These are phyloP conservation scores for Exophiala oligosperma DNA, from an alignment of 2,329 filamentous ascomycete species.

Conservation along the genomic window DNA sequence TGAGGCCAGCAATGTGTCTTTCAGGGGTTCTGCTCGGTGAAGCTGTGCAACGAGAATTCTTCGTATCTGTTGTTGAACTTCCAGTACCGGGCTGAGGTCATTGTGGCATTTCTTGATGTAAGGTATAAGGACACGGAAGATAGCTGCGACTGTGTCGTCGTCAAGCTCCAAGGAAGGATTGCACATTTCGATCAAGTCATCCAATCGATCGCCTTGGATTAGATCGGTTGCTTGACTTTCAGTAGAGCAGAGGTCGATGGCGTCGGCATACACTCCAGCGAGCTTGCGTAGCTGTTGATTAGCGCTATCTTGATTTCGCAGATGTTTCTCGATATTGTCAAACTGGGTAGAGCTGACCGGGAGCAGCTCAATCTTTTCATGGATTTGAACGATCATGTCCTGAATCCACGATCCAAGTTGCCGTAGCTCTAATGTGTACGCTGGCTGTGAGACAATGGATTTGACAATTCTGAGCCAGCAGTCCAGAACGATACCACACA, in stretches of 20 bases:
- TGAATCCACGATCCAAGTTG: conserved; percentile 19
- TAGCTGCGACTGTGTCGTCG: conserved; percentile 2
- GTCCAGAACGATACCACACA: conserved; percentile 17
- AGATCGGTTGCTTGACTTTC: conserved; percentile 13
- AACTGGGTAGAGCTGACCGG: background rate
- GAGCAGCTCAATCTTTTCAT: conserved; percentile 10
- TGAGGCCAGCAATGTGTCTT: conserved; percentile 10
- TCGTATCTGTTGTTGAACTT: conserved; percentile 7
- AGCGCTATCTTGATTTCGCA: conserved; percentile 7
- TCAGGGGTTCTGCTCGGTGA: background rate
- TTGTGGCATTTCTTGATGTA: conserved; percentile 14
- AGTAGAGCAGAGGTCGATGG: conserved; percentile 17
- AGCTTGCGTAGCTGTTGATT: conserved; percentile 8
- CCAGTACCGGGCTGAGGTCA: background rate
- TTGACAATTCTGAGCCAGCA: conserved; percentile 19
- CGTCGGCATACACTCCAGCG: conserved; percentile 5
- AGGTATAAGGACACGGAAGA: conserved; percentile 14
- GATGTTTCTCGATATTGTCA: conserved; percentile 3
- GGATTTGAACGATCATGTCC: conserved; percentile 17
- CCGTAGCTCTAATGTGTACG: background rate
- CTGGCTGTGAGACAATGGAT: conserved; percentile 10
- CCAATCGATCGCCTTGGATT: conserved; percentile 4
- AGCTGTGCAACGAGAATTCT: conserved; percentile 11
- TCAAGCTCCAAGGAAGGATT: background rate
- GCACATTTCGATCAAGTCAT: conserved; percentile 3